Evolutionary conservation across 225 moss, liverwort and hornwort species (phyloP).

Genomic region (Climacium dendroides): DNA sequence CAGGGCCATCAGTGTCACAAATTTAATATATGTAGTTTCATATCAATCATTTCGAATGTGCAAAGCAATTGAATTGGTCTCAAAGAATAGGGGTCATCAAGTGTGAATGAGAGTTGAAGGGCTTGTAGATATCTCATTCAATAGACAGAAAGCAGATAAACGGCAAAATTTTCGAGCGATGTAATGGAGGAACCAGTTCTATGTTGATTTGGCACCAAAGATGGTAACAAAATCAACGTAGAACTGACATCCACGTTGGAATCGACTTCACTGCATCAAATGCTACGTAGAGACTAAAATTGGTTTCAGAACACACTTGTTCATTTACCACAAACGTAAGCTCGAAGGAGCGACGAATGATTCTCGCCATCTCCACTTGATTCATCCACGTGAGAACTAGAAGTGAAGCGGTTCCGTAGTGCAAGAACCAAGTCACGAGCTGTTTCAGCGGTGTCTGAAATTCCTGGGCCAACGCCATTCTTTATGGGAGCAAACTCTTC

Average conservation of each 20-base stretch:
- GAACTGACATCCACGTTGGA: slow-evolving; percentile 10
- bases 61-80: too few relatives aligned
- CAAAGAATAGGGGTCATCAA: too few relatives aligned
- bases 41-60: too few relatives aligned
- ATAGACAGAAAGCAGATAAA: neutral
- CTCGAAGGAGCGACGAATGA: slow-evolving; percentile 12
- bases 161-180: too few relatives aligned
- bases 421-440: slow-evolving; percentile 54
- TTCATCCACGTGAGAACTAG: neutral
- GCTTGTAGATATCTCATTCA: neutral
- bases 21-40: too few relatives aligned
- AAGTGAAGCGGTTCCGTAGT: slow-evolving; percentile 8
- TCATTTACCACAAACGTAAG: slow-evolving; percentile 21
- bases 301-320: neutral
- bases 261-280: neutral
- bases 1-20: too few relatives aligned
- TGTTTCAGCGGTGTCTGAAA: slow-evolving; percentile 49
- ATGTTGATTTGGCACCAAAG: slow-evolving; percentile 19
- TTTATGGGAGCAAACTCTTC: slow-evolving; percentile 92
- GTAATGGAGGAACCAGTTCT: slow-evolving; percentile 5
- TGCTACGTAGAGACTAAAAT: neutral
- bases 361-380: neutral
- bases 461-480: slow-evolving; percentile 40
- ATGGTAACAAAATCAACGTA: slow-evolving; percentile 22
- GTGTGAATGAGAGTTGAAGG: neutral